Base-by-base conservation (phyloP, 1,139 yeast genomes). In the Kodamaea sp. region DNA sequence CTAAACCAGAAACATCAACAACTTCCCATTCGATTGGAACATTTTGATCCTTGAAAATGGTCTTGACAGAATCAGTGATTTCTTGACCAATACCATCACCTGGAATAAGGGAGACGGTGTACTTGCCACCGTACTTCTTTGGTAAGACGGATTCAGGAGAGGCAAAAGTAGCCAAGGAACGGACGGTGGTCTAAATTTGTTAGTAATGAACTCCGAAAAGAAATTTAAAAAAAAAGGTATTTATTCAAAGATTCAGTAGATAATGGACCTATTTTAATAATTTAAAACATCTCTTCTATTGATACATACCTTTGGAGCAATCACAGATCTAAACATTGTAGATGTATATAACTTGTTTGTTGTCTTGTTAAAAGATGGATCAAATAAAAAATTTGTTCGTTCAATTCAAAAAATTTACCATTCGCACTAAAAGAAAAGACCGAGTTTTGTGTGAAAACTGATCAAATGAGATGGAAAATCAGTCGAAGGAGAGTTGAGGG, bases 31-130 rank as follows among this genome's bases (percentile, higher is more conserved):
- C 96, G 53, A 92, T 82, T 52, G 98, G 98, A 33, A 90, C 85
- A 52, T 79, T 82, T 67, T 80, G 84, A 49, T 87, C 80, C 63
- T 82, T 78, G 76, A 90, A 92, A 59, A 92, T 86, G 54, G 88
- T 79, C 67, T 85, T 82, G 48, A 92, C 98, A 29, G 97, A 84
- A 65, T 86, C 94, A 45, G 97, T 84, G 65, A 89, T 87, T 73
- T 92, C 97, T 62, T 84, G 84, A 67, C 98, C 98, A 51, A 90
- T 84, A 79, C 98, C 98, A 64, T 92, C 98, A 66, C 90, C 92
- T 48, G 97, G 97, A 57, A 92, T 84, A 63, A 92, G 76, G 41
- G 97, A 89, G 43, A 89, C 95, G 42, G 90, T 84, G 76, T 79
- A 90, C 64, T 83, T 84, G 49, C 96, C 96, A 54, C 97, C 97